These are phyloP conservation scores for Amaranthus palmeri DNA, from an alignment of 148 eudicot species.

Conservation along the genomic window DNA sequence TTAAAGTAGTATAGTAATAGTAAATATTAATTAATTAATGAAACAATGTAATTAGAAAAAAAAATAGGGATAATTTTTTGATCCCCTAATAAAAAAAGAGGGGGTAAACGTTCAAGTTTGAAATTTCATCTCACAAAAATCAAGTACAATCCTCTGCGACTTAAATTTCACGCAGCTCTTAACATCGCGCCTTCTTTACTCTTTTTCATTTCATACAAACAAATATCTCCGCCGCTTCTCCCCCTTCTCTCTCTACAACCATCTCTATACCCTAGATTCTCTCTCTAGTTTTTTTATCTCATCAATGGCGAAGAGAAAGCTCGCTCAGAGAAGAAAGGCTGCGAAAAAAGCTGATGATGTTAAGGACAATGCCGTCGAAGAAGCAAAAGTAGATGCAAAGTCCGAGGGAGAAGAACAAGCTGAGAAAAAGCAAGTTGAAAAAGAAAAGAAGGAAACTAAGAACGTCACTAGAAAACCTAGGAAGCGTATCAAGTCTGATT, in stretches of 20 bases:
- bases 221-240: background rate
- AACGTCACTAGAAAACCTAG: constrained; percentile 27
- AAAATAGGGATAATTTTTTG: no score
- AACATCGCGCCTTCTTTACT: background rate
- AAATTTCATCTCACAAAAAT: background rate
- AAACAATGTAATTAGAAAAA: no score
- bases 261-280: background rate
- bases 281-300: background rate
- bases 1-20: no score
- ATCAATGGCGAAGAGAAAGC: constrained; percentile 33
- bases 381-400: constrained; percentile 3
- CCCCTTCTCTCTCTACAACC: background rate
- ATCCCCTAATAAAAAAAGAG: no score
- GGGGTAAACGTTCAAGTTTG: background rate
- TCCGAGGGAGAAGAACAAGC: background rate
- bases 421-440: background rate
- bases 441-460: constrained; percentile 12
- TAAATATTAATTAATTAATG: no score
- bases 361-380: background rate
- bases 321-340: constrained; percentile 22
- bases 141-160: background rate
- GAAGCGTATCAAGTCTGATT: constrained; percentile 40
- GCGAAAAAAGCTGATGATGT: constrained; percentile 14
- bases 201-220: background rate
- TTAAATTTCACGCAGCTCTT: background rate